phyloP scores from a whole-genome alignment of 768 basidiomycete species.

The Boletellus sp. region DNA sequence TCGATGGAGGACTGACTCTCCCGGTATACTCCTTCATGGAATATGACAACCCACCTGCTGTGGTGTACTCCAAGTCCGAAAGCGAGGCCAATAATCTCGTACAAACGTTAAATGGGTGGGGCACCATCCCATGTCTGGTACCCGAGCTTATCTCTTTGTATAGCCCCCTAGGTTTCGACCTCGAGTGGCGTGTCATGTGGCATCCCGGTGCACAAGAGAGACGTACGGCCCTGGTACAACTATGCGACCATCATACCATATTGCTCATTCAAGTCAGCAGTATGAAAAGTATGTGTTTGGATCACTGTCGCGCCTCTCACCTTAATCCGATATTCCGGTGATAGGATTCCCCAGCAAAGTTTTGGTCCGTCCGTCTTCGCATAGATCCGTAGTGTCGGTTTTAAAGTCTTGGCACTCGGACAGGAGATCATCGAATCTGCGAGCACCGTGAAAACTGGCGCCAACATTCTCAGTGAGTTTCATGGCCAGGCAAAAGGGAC shows the following conservation, averaged over 20 bases:
- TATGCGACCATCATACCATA: constrained; percentile 41
- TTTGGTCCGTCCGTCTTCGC: constrained; percentile 33
- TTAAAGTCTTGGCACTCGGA: background rate
- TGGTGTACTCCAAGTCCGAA: constrained; percentile 40
- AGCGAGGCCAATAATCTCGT: constrained; percentile 41
- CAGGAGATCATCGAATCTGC: constrained; percentile 46
- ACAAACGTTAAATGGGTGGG: constrained; percentile 36
- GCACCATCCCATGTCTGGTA: background rate
- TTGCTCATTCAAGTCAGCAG: constrained; percentile 46
- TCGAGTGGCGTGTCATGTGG: constrained; percentile 45
- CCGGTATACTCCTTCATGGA: constrained; percentile 40
- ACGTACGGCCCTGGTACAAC: constrained; percentile 43
- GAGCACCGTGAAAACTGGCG: constrained; percentile 42
- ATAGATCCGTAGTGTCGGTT: background rate
- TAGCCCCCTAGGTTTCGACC: constrained; percentile 49
- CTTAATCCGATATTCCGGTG: background rate
- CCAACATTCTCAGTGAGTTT: constrained; percentile 45
- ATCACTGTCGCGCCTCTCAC: background rate
- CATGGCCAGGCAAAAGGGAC: background rate
- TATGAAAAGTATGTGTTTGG: constrained; percentile 40
- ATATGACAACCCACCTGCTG: constrained; percentile 26
- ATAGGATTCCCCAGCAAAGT: constrained; percentile 44
- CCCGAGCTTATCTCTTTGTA: background rate
- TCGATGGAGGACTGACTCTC: constrained; percentile 9
- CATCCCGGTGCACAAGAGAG: constrained; percentile 31